A percentile compares a stretch with the other conserved stretches of the same genome.
These are phyloP conservation scores for Persicaria tinctoria DNA, from an alignment of 148 eudicot genomes.

Conservation along the genomic window DNA sequence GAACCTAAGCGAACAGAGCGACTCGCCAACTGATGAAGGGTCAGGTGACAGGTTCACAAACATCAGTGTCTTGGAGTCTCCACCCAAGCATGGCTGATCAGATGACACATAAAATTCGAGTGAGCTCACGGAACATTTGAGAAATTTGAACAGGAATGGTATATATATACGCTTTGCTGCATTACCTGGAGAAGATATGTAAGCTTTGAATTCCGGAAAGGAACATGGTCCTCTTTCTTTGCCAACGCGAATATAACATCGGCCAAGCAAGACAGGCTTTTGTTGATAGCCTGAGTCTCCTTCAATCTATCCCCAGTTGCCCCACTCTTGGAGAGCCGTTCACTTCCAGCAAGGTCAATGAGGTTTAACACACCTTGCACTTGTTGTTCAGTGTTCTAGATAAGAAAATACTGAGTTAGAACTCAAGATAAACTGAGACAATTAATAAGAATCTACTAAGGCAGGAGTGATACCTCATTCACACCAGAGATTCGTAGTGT, in stretches of 20 bases:
- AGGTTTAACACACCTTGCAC: conserved; percentile 68
- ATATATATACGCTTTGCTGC: background rate
- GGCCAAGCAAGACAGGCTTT: conserved; percentile 62
- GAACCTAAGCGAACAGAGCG: conserved; percentile 58
- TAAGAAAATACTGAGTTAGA: background rate
- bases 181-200: conserved; percentile 70
- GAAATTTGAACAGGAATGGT: too few relatives aligned
- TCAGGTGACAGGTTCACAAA: conserved; percentile 71
- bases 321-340: conserved; percentile 71
- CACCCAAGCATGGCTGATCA: conserved; percentile 67
- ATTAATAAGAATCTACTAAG: background rate
- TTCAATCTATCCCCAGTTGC: conserved; percentile 74
- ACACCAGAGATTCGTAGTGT: conserved; percentile 63
- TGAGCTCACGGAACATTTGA: background rate
- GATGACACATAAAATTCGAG: background rate
- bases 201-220: conserved; percentile 70
- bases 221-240: conserved; percentile 79
- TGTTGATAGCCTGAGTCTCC: conserved; percentile 80
- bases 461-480: conserved; percentile 42
- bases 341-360: conserved; percentile 84
- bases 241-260: conserved; percentile 71
- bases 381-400: conserved; percentile 64
- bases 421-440: background rate
- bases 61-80: conserved; percentile 76
- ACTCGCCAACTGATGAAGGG: conserved; percentile 53